Evolutionary conservation across 208 protist genomes (phyloP).

Genomic region (Wallacemonas sp.): DNA sequence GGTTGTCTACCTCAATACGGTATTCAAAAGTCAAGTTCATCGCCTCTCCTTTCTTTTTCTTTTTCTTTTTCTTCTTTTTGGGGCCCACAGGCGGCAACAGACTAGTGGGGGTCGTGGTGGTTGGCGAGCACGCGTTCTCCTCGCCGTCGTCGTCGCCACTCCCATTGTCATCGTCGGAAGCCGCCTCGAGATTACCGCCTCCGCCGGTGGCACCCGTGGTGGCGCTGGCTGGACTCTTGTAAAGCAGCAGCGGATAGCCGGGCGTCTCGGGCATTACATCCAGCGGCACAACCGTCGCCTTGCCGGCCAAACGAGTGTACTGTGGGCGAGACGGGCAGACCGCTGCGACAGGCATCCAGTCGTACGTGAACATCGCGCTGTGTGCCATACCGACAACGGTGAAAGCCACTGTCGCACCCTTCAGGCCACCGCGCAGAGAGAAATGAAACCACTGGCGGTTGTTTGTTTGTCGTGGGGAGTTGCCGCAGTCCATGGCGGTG

Average conservation of each 20-base stretch:
- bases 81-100: constrained; percentile 16
- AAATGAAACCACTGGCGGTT: constrained; percentile 95
- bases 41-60: constrained; percentile 57
- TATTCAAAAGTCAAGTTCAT: constrained; percentile 88
- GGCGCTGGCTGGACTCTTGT: constrained; percentile 31
- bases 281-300: constrained; percentile 50
- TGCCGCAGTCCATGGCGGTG: constrained; percentile 85
- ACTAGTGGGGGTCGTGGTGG: constrained; percentile 18
- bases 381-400: constrained; percentile 85
- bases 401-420: constrained; percentile 55
- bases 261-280: constrained; percentile 80
- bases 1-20: constrained; percentile 57
- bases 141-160: constrained; percentile 19
- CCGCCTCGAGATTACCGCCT: constrained; percentile 22
- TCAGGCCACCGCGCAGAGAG: constrained; percentile 70
- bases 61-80: constrained; percentile 36
- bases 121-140: constrained; percentile 19
- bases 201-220: constrained; percentile 23
- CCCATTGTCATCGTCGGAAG: constrained; percentile 15
- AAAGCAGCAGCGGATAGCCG: constrained; percentile 66
- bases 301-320: constrained; percentile 71
- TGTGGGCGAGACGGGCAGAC: constrained; percentile 50
- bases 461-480: constrained; percentile 76
- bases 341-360: constrained; percentile 81
- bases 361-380: constrained; percentile 83